phyloP scores from a whole-genome alignment of 2,329 filamentous ascomycete species.

The Fusarium goolgardi region DNA sequence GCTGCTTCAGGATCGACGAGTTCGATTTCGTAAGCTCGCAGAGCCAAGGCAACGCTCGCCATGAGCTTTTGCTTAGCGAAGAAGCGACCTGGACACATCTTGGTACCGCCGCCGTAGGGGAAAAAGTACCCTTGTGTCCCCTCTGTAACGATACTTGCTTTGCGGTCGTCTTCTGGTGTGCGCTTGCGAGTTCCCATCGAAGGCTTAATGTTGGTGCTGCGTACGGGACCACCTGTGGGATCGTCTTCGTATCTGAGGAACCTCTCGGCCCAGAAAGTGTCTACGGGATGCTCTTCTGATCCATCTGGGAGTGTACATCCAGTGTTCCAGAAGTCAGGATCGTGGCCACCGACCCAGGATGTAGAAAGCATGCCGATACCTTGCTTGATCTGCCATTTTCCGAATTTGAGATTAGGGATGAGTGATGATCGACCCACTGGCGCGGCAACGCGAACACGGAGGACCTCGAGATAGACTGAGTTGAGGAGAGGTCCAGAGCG shows the following conservation, averaged over 20 bases:
- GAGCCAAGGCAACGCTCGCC: slow-evolving; percentile 47
- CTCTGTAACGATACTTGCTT: slow-evolving; percentile 23
- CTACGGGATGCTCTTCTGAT: slow-evolving; percentile 22
- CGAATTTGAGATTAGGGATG: slow-evolving; percentile 38
- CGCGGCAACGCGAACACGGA: slow-evolving; percentile 46
- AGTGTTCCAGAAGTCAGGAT: slow-evolving; percentile 37
- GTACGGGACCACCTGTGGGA: slow-evolving; percentile 35
- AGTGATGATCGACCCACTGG: slow-evolving; percentile 39
- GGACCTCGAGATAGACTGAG: slow-evolving; percentile 52
- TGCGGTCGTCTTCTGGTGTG: slow-evolving; percentile 9
- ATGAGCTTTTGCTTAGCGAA: slow-evolving; percentile 53
- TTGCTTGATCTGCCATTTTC: slow-evolving; percentile 33
- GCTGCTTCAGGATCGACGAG: slow-evolving; percentile 28
- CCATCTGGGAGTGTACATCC: slow-evolving; percentile 14
- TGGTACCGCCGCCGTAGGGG: slow-evolving; percentile 51
- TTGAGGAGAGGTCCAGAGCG: slow-evolving; percentile 47
- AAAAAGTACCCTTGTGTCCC: slow-evolving; percentile 50
- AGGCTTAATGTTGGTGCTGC: neutral
- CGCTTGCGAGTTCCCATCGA: neutral
- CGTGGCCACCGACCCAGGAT: slow-evolving; percentile 26
- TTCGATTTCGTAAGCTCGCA: slow-evolving; percentile 50
- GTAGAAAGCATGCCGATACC: slow-evolving; percentile 32
- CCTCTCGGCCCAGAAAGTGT: slow-evolving; percentile 43
- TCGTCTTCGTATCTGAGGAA: slow-evolving; percentile 40
- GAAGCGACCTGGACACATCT: slow-evolving; percentile 52